Percentiles rank a stretch among this genome's conserved stretches.
Conservation (phyloP, 1,284 basidiomycete genomes). For the Fomitopsis palustris region DNA sequence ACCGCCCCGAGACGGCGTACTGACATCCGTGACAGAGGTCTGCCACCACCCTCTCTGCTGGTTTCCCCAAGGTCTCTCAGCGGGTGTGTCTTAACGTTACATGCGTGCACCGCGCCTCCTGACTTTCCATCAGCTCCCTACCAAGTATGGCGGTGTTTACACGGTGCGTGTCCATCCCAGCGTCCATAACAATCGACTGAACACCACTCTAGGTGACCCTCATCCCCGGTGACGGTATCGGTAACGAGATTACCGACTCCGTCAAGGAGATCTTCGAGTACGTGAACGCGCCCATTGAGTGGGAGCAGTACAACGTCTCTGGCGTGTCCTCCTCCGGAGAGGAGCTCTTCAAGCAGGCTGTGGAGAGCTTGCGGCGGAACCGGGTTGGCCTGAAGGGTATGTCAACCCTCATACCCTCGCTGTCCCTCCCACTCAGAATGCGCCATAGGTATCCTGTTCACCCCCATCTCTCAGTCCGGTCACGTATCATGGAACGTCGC, state of each 20-base stretch:
- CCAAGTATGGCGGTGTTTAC: slow-evolving; percentile 95
- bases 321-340: slow-evolving; percentile 95
- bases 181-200: slow-evolving; percentile 12
- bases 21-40: slow-evolving; percentile 42
- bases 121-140: slow-evolving; percentile 59
- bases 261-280: slow-evolving; percentile 99
- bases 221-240: slow-evolving; percentile 96
- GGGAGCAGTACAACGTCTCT: slow-evolving; percentile 98
- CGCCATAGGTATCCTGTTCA: slow-evolving; percentile 91
- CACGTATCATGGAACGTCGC: slow-evolving; percentile 99
- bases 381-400: slow-evolving; percentile 97
- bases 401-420: slow-evolving; percentile 17
- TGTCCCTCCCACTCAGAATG: neutral
- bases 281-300: slow-evolving; percentile 98
- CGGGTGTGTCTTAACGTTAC: slow-evolving; percentile 43
- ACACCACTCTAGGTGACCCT: slow-evolving; percentile 70
- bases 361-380: slow-evolving; percentile 96
- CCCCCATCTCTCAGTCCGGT: slow-evolving; percentile 92
- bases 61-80: slow-evolving; percentile 72
- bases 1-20: slow-evolving; percentile 1
- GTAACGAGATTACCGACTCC: slow-evolving; percentile 95
- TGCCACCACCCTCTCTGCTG: slow-evolving; percentile 79
- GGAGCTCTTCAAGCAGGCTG: slow-evolving; percentile 94
- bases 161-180: slow-evolving; percentile 51
- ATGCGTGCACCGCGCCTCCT: slow-evolving; percentile 12